These are phyloP conservation scores for Firmiana major DNA, from an alignment of 345 rosid genomes.

Conservation along the genomic window DNA sequence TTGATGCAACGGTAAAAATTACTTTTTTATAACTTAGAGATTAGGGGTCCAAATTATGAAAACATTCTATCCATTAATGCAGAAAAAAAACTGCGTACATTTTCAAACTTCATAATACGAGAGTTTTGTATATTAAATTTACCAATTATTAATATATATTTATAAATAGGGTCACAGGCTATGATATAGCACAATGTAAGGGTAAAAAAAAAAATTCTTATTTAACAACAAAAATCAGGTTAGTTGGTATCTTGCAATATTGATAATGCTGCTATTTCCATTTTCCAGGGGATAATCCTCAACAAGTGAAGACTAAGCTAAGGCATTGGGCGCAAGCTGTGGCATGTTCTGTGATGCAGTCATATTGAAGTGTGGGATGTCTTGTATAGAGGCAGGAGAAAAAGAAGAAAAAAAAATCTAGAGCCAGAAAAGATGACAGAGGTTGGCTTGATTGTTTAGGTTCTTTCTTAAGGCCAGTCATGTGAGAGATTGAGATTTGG, in stretches of 20 bases:
- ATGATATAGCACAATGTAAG: not conserved
- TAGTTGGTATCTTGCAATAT: not conserved
- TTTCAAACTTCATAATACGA: too few species aligned
- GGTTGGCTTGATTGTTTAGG: not conserved
- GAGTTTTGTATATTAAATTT: too few species aligned
- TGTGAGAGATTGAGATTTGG: not conserved
- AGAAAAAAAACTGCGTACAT: too few species aligned
- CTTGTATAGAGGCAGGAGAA: not conserved
- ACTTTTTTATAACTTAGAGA: too few species aligned
- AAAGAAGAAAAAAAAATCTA: not conserved
- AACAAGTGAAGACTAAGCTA: slow-evolving; percentile 69
- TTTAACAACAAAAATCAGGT: not conserved
- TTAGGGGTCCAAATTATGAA: too few species aligned
- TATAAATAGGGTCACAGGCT: not conserved
- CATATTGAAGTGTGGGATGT: slow-evolving; percentile 21
- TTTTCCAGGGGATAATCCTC: slow-evolving; percentile 32
- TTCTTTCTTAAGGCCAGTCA: not conserved
- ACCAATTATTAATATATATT: too few species aligned
- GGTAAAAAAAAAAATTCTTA: not conserved
- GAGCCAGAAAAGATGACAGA: not conserved
- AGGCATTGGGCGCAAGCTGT: slow-evolving; percentile 99
- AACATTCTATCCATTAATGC: too few species aligned
- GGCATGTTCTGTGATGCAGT: slow-evolving; percentile 77
- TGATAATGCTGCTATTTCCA: not conserved
- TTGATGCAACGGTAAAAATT: too few species aligned